phyloP scores from a whole-genome alignment of 2,329 filamentous ascomycete genomes.

The Blastomyces silverae region DNA sequence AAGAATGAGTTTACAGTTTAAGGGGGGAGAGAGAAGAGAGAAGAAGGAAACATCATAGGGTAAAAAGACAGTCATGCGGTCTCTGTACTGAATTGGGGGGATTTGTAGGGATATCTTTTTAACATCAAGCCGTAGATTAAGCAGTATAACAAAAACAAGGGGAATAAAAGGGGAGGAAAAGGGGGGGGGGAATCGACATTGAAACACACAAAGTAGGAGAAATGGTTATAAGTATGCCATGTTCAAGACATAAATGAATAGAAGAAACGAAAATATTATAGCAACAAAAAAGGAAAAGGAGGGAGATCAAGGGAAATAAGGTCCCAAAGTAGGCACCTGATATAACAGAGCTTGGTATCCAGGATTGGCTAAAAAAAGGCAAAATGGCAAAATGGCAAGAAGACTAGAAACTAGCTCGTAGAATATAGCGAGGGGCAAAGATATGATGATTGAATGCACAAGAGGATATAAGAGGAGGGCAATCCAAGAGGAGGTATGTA shows the following conservation, averaged over 20 bases:
- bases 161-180: neutral
- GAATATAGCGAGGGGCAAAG: neutral
- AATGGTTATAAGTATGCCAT: neutral
- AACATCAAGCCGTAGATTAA: constrained; percentile 11
- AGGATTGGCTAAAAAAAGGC: neutral
- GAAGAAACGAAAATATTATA: neutral
- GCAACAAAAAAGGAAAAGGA: neutral
- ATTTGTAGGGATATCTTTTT: constrained; percentile 3
- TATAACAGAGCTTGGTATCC: constrained; percentile 1
- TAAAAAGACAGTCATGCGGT: neutral
- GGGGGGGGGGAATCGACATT: neutral
- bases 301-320: neutral
- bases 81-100: neutral
- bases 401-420: neutral
- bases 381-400: neutral
- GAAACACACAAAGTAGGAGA: neutral
- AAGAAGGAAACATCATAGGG: constrained; percentile 1
- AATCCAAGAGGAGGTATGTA: neutral
- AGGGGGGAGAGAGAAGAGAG: neutral
- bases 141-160: neutral
- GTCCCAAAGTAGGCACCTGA: neutral
- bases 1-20: neutral
- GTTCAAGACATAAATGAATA: constrained; percentile 3
- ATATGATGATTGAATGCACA: neutral
- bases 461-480: neutral